Evolutionary conservation across 139 green algal species (phyloP), one percentile per base, ranked within the genome.

Genomic region (Protoeuglena noctilucae): DNA sequence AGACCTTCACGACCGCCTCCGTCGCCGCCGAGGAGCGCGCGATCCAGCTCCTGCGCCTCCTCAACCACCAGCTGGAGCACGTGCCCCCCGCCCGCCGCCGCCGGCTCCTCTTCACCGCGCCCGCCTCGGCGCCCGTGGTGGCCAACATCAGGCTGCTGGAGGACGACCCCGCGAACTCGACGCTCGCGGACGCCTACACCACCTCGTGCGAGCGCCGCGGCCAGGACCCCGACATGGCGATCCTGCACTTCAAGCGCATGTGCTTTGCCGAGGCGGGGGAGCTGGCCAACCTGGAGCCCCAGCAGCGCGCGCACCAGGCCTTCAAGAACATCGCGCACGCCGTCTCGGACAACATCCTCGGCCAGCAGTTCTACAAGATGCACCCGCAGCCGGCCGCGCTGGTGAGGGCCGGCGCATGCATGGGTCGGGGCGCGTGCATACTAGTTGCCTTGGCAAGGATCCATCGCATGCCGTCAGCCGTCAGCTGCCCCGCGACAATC

Each of bases 361-460:
- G 56, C 25, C 84, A 94, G 79, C 96, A 81, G 63, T 84, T 95
- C 60, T 97, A 96, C 85, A 98, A 97, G 72, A 87, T 69, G 4
- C n/a, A n/a, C n/a, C n/a, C n/a, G n/a, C n/a, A n/a, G n/a, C n/a
- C n/a, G n/a, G n/a, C n/a, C n/a, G n/a, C n/a, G n/a, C n/a, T n/a
- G n/a, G n/a, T n/a, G n/a, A n/a, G n/a, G n/a, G n/a, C n/a, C n/a
- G n/a, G n/a, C n/a, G n/a, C n/a, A n/a, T n/a, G n/a, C n/a, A n/a
- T n/a, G n/a, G n/a, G n/a, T n/a, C n/a, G n/a, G n/a, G n/a, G n/a
- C n/a, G n/a, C n/a, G n/a, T n/a, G n/a, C n/a, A n/a, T n/a, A n/a
- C n/a, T n/a, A n/a, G n/a, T n/a, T n/a, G n/a, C n/a, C n/a, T n/a
- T n/a, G n/a, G n/a, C n/a, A n/a, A n/a, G n/a, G n/a, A n/a, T n/a